Evolutionary conservation across 257 asterid genomes (phyloP), one percentile per base, ranked within the genome.

Genomic region (Primulina tabacum): DNA sequence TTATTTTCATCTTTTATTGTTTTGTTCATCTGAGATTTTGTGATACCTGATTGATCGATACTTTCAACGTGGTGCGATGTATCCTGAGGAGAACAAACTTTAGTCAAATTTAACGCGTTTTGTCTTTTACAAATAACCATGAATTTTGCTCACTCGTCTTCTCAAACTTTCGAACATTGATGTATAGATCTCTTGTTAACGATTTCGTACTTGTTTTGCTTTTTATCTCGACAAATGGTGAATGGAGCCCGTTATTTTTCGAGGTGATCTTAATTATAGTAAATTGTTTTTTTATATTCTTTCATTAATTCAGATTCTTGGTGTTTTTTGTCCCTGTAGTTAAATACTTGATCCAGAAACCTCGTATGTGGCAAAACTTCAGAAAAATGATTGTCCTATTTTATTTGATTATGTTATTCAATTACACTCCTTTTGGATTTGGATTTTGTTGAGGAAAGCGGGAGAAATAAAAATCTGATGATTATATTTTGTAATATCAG

Each of bases 171-270:
- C 33, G 33, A 30, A 30, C 33, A 30, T 3, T 30, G 33, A 2
- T 10, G 65, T 59, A 0, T 24, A 29, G 78, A 69, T 68, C 70
- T 62, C 60, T 3, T 53, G 50, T 70, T 76, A 11, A 17, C 12
- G 10, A 26, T 12, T 65, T 14, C 3, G 10, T 26, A 0, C 30
- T 2, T 6, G 37, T 47, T 14, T 14, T 7, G 17, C 8, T 21
- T 26, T 12, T 16, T 24, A 6, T 38, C 4, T 38, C 14, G 50
- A 38, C 50, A 10, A 24, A 24, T 24, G 26, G 26, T 0, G 26
- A 24, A 24, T 24, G 26, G 1, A 24, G 26, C 26, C 26, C 26
- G 26, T 24, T 24, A 24, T 24, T 24, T 21, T 24, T 24, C 26
- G 9, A 38, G 3, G 5, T 43, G 12, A 12, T n/a, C 53, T 43